These are phyloP conservation scores for Albatrellus sp. DNA, from an alignment of 1,284 basidiomycete genomes.

Conservation along the genomic window DNA sequence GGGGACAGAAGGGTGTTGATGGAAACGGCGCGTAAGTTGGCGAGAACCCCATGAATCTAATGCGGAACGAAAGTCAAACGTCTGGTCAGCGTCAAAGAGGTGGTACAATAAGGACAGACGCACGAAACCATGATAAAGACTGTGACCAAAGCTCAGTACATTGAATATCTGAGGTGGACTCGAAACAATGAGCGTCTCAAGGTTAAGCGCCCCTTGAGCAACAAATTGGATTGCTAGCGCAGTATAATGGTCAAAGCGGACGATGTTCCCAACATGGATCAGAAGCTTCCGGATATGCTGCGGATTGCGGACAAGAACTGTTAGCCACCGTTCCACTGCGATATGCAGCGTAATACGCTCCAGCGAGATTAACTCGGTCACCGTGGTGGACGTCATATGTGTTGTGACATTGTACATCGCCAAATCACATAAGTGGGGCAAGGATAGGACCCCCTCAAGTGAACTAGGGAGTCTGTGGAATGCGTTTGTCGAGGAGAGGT, in stretches of 20 bases:
- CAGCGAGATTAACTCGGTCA: too few relatives aligned
- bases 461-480: not conserved
- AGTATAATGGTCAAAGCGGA: not conserved
- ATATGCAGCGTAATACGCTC: conserved; percentile 4
- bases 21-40: conserved; percentile 8
- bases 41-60: conserved; percentile 1
- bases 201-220: conserved; percentile 2
- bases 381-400: not conserved
- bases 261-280: not conserved
- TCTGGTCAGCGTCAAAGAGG: not conserved
- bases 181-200: conserved; percentile 7
- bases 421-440: not conserved
- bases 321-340: conserved; percentile 3
- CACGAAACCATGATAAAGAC: conserved; percentile 6
- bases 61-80: not conserved
- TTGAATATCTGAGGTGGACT: not conserved
- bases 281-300: conserved; percentile 8
- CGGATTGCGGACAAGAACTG: conserved; percentile 4
- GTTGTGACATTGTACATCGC: not conserved
- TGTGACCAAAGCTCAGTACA: conserved; percentile 2
- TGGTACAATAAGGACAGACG: not conserved
- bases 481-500: not conserved
- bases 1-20: conserved; percentile 1
- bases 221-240: conserved; percentile 2
- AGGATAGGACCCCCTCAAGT: not conserved